phyloP scores from a whole-genome alignment of 306 rosid species.

The Vigna angularis region DNA sequence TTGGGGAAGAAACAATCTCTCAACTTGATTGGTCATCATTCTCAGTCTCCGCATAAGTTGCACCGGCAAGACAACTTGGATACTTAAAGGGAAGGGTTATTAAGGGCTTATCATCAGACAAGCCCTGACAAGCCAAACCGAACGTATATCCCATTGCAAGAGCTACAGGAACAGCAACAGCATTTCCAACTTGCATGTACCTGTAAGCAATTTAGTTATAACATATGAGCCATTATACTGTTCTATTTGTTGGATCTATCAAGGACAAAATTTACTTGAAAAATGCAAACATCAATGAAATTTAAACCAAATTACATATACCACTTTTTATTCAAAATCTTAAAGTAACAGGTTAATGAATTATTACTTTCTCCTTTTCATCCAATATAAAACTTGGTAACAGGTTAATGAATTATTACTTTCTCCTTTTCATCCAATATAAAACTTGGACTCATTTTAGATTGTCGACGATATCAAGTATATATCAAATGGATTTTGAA shows the following conservation, averaged over 20 bases:
- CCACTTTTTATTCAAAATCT: too few relatives aligned
- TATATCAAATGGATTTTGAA: background rate
- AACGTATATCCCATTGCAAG: constrained; percentile 57
- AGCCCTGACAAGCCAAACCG: constrained; percentile 54
- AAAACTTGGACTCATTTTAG: too few relatives aligned
- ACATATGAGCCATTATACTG: background rate
- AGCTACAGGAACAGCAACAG: constrained; percentile 60
- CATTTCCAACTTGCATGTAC: constrained; percentile 58
- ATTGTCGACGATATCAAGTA: too few relatives aligned
- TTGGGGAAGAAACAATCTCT: background rate
- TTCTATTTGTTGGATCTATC: too few relatives aligned
- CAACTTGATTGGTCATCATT: constrained; percentile 15
- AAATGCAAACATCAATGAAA: too few relatives aligned
- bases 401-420: too few relatives aligned
- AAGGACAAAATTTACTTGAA: too few relatives aligned
- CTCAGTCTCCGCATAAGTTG: background rate
- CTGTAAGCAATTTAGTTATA: constrained; percentile 19
- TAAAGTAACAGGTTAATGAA: too few relatives aligned
- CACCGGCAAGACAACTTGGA: constrained; percentile 49
- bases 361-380: too few relatives aligned
- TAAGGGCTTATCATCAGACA: constrained; percentile 50
- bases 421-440: too few relatives aligned
- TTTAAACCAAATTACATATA: too few relatives aligned
- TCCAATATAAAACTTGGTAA: too few relatives aligned
- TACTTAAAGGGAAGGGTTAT: constrained; percentile 43